phyloP scores from a whole-genome alignment of 306 rosid species.

The Quercus gilva region DNA sequence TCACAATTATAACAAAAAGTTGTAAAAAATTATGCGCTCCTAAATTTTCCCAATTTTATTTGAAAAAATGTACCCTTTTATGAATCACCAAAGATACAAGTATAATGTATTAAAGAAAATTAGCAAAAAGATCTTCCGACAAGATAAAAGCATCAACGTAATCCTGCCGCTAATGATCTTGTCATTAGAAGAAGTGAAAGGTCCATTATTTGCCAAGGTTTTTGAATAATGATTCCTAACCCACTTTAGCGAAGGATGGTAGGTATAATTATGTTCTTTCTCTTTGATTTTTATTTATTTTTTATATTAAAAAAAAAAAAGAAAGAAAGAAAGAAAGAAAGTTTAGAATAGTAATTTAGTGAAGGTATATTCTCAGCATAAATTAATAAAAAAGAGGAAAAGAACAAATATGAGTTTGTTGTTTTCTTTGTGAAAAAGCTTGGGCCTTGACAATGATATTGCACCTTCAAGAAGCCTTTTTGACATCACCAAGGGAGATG shows the following conservation, averaged over 20 bases:
- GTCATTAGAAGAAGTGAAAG: background rate
- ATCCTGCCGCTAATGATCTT: slow-evolving; percentile 4
- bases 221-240: background rate
- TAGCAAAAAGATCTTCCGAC: background rate
- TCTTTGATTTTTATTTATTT: background rate
- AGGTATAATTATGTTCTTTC: background rate
- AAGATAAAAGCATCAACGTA: background rate
- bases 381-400: background rate
- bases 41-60: too few species aligned
- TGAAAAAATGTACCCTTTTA: background rate
- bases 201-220: background rate
- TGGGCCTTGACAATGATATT: slow-evolving; percentile 31
- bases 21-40: too few species aligned
- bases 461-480: slow-evolving; percentile 23
- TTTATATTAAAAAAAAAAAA: too few species aligned
- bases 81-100: background rate
- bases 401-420: background rate
- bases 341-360: background rate
- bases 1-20: too few species aligned
- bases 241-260: too few species aligned
- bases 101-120: background rate
- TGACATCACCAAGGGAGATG: slow-evolving; percentile 15
- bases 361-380: background rate
- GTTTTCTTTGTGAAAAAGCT: background rate
- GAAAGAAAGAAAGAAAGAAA: background rate